phyloP scores from a whole-genome alignment of 2,329 filamentous ascomycete species.

The Colletotrichum viniferum region DNA sequence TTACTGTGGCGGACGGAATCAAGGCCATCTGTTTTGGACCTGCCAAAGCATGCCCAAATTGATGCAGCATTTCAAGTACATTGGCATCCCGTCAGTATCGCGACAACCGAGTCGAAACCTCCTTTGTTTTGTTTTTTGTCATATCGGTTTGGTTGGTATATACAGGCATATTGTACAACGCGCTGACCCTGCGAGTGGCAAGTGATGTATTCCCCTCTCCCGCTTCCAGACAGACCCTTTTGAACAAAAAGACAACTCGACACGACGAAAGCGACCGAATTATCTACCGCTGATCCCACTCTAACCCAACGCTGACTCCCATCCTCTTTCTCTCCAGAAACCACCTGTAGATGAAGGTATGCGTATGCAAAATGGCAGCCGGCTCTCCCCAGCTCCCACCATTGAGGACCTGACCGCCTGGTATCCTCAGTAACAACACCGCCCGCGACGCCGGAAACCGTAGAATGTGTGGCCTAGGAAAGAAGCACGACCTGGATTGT shows the following conservation, averaged over 20 bases:
- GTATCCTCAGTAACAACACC: conserved; percentile 12
- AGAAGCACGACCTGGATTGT: not conserved
- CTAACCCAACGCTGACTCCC: conserved; percentile 9
- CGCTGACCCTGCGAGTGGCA: conserved; percentile 1
- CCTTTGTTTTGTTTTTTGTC: not conserved
- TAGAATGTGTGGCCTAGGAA: not conserved
- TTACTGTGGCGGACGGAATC: not conserved
- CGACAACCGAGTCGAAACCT: not conserved
- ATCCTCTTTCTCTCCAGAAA: conserved; percentile 10
- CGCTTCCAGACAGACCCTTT: not conserved
- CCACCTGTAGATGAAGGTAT: conserved; percentile 13
- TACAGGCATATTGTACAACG: conserved; percentile 20
- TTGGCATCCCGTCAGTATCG: not conserved
- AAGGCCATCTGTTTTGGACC: no score
- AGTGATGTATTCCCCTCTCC: conserved; percentile 4
- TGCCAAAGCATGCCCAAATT: not conserved
- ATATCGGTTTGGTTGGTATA: conserved; percentile 15
- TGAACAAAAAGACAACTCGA: not conserved
- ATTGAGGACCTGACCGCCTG: conserved; percentile 7
- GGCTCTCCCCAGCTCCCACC: not conserved
- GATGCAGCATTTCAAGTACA: not conserved
- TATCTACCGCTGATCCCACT: not conserved
- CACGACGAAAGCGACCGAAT: conserved; percentile 2
- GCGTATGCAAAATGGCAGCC: conserved; percentile 16
- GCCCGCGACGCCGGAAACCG: conserved; percentile 14